Conservation (phyloP, 495 filamentous ascomycete genomes). For the Patellaria atrata region DNA sequence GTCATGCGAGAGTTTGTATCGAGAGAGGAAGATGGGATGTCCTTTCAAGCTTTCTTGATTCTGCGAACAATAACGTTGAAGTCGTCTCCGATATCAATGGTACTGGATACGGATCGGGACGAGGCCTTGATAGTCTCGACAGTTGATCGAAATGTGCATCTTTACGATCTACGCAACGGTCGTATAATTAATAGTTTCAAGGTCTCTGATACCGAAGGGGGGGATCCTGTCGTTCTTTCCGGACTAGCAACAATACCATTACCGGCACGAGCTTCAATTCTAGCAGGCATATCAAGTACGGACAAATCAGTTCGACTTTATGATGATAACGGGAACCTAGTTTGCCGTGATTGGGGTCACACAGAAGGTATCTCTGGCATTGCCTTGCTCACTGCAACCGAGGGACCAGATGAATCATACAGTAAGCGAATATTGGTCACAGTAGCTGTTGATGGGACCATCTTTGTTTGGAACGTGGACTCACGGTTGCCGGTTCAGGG, state of each 20-base stretch:
- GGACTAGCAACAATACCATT: slow-evolving; percentile 41
- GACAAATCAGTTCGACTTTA: slow-evolving; percentile 93
- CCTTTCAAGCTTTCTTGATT: slow-evolving; percentile 62
- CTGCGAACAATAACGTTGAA: slow-evolving; percentile 64
- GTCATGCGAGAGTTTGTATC: slow-evolving; percentile 64
- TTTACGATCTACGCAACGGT: slow-evolving; percentile 60
- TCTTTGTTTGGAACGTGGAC: slow-evolving; percentile 27
- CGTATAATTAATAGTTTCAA: slow-evolving; percentile 60
- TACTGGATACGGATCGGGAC: slow-evolving; percentile 39
- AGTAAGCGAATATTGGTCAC: slow-evolving; percentile 21
- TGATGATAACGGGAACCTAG: slow-evolving; percentile 58
- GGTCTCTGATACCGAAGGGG: slow-evolving; percentile 58
- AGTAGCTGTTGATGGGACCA: slow-evolving; percentile 29
- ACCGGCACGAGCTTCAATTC: slow-evolving; percentile 33
- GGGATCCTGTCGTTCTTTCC: slow-evolving; percentile 70
- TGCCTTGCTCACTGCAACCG: slow-evolving; percentile 35
- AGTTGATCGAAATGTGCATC: slow-evolving; percentile 64
- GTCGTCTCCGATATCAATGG: slow-evolving; percentile 74
- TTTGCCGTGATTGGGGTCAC: slow-evolving; percentile 86
- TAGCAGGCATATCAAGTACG: slow-evolving; percentile 75
- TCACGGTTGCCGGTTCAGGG: slow-evolving; percentile 4
- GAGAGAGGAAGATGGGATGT: slow-evolving; percentile 45
- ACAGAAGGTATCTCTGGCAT: slow-evolving; percentile 81
- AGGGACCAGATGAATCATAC: slow-evolving; percentile 2
- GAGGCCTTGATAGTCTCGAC: slow-evolving; percentile 59